Conservation (phyloP, 441 rosid species). For the Aleurites moluccanus region DNA sequence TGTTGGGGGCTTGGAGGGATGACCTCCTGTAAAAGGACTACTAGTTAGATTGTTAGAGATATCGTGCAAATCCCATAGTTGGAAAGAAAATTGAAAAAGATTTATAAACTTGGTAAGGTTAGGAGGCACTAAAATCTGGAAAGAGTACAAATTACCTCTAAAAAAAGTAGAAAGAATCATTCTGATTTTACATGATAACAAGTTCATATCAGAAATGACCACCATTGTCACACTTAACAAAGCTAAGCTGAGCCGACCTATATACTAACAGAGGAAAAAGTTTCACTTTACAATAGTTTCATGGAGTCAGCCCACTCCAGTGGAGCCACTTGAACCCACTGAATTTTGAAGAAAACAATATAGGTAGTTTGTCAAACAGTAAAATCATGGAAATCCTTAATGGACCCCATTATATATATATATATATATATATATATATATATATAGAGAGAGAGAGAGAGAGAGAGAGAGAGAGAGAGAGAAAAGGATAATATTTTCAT, state of each 20-base stretch:
- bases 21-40: constrained; percentile 50
- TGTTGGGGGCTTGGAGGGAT: constrained; percentile 85
- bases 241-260: constrained; percentile 1
- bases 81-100: not conserved
- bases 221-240: constrained; percentile 13
- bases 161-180: too few species aligned
- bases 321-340: too few species aligned
- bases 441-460: too few species aligned
- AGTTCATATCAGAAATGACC: not conserved
- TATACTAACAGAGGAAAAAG: not conserved
- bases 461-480: too few species aligned
- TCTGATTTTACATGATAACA: not conserved
- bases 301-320: not conserved
- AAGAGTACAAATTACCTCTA: not conserved
- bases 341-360: too few species aligned
- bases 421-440: too few species aligned
- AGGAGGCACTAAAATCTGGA: not conserved
- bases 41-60: constrained; percentile 9
- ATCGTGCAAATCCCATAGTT: not conserved
- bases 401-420: too few species aligned
- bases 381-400: too few species aligned
- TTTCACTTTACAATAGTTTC: not conserved
- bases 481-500: too few species aligned
- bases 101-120: not conserved
- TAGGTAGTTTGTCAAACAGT: too few species aligned